Evolutionary conservation across 2,329 filamentous ascomycete genomes (phyloP).

Genomic region (Fusarium armeniacum): DNA sequence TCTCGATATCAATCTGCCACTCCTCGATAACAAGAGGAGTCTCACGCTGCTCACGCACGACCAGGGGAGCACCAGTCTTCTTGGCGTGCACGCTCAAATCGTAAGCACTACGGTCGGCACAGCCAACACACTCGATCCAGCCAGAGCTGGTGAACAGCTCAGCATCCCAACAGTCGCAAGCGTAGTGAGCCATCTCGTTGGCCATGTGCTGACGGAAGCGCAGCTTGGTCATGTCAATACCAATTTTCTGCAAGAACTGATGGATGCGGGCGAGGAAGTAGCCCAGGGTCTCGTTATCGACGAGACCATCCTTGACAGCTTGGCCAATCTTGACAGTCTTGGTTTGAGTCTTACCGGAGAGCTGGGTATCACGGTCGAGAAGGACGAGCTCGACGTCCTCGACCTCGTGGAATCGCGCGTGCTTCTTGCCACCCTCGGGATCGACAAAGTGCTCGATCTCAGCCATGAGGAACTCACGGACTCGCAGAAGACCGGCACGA

Average conservation of each 20-base stretch:
- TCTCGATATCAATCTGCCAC: constrained; percentile 89
- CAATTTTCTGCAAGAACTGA: constrained; percentile 89
- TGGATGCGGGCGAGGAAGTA: constrained; percentile 97
- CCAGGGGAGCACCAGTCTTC: constrained; percentile 87
- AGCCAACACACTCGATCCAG: constrained; percentile 99
- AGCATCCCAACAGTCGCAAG: constrained; percentile 97
- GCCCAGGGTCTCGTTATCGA: constrained; percentile 97
- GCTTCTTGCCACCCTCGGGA: constrained; percentile 94
- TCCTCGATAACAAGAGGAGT: constrained; percentile 86
- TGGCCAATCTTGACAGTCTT: constrained; percentile 83
- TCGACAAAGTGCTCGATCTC: constrained; percentile 99
- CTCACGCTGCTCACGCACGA: constrained; percentile 85
- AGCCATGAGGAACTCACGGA: constrained; percentile 98
- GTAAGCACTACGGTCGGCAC: constrained; percentile 94
- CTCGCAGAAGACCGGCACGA: constrained; percentile 88
- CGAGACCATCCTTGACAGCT: constrained; percentile 83
- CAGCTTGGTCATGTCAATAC: constrained; percentile 87
- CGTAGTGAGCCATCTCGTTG: constrained; percentile 87
- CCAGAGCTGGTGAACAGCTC: constrained; percentile 92
- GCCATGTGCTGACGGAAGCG: constrained; percentile 97
- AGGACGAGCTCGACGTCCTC: constrained; percentile 86
- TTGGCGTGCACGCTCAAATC: constrained; percentile 93
- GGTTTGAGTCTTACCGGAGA: constrained; percentile 84
- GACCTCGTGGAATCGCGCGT: constrained; percentile 87
- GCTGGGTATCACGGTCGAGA: constrained; percentile 86